Conservation (phyloP, 331 rosid species). For the Rosa hybrid region DNA sequence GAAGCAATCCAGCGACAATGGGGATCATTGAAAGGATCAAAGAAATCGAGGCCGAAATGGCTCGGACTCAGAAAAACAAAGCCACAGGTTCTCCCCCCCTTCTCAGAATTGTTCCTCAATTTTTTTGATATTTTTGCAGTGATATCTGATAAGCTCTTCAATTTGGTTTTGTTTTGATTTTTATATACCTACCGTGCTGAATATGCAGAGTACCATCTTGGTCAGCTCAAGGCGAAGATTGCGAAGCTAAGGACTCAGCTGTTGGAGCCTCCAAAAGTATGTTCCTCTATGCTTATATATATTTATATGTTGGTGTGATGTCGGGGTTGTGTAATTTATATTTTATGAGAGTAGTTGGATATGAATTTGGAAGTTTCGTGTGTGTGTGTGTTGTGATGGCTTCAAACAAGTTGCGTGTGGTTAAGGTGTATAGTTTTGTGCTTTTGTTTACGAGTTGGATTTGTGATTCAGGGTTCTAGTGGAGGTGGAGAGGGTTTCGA, state of each 20-base stretch:
- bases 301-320: neutral
- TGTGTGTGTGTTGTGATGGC: neutral
- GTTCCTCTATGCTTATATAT: slow-evolving; percentile 3
- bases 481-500: slow-evolving; percentile 99
- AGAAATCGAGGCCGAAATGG: slow-evolving; percentile 99
- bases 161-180: slow-evolving; percentile 1
- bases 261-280: slow-evolving; percentile 95
- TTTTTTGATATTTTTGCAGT: neutral
- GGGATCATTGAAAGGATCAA: slow-evolving; percentile 95
- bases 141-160: neutral
- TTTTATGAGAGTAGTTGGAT: neutral
- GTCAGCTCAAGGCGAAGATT: slow-evolving; percentile 99
- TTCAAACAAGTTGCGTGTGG: slow-evolving; percentile 2
- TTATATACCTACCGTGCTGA: slow-evolving; percentile 17
- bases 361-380: neutral
- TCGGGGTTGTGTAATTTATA: neutral
- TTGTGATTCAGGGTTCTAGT: slow-evolving; percentile 77
- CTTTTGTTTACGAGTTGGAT: slow-evolving; percentile 23
- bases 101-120: neutral
- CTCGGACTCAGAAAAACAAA: slow-evolving; percentile 98
- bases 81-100: slow-evolving; percentile 59
- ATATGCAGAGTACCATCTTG: slow-evolving; percentile 91
- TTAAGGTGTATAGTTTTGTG: neutral
- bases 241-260: slow-evolving; percentile 95
- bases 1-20: slow-evolving; percentile 44